Evolutionary conservation across 352 stramenopile species (phyloP).

Genomic region (Achlya hypogyna): DNA sequence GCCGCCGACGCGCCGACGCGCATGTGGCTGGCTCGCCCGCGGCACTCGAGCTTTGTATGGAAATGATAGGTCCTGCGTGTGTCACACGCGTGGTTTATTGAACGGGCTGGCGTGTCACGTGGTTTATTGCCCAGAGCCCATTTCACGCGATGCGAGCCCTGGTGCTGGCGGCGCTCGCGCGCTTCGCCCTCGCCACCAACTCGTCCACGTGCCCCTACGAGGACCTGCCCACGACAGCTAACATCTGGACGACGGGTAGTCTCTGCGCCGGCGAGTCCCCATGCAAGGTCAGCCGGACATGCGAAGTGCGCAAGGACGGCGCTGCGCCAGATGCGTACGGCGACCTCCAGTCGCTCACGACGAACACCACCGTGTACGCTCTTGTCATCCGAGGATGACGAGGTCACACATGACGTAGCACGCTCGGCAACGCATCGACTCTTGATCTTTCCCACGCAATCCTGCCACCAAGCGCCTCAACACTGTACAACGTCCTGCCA

Average conservation of each 20-base stretch:
- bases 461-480: background rate
- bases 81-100: too few relatives aligned
- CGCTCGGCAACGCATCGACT: background rate
- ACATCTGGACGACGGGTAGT: background rate
- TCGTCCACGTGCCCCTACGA: background rate
- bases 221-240: background rate
- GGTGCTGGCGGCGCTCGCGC: background rate
- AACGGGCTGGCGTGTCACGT: too few relatives aligned
- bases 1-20: too few relatives aligned
- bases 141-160: background rate
- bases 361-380: background rate
- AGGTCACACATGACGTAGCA: background rate
- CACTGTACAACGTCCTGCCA: background rate
- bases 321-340: background rate
- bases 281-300: background rate
- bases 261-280: background rate
- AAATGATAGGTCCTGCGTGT: too few relatives aligned
- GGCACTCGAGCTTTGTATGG: too few relatives aligned
- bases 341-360: background rate
- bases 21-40: too few relatives aligned
- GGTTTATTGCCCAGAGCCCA: background rate
- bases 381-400: background rate
- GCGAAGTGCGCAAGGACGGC: background rate
- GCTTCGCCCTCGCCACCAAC: background rate
- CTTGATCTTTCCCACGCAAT: background rate